Percentiles rank a stretch among this genome's conserved stretches.
Evolutionary conservation across 2,329 filamentous ascomycete species (phyloP).

Genomic region (Didymella pomorum): DNA sequence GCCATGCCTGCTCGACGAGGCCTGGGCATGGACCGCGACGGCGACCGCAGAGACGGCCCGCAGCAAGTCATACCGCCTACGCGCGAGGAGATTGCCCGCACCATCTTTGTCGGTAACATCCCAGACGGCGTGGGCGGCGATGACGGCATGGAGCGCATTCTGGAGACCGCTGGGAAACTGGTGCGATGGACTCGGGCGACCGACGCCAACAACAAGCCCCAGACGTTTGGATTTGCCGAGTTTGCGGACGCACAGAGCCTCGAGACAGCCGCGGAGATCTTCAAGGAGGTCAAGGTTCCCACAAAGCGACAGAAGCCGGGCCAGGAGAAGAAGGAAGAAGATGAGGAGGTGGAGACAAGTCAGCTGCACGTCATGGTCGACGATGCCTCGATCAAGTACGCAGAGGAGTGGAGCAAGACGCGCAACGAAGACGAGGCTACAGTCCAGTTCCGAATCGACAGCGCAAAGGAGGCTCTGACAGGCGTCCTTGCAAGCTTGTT

Average conservation of each 20-base stretch:
- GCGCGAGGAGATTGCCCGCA: conserved; percentile 88
- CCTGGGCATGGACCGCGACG: conserved; percentile 65
- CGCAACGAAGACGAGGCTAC: conserved; percentile 69
- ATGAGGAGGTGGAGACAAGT: conserved; percentile 67
- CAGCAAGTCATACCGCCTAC: conserved; percentile 82
- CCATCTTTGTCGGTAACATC: conserved; percentile 88
- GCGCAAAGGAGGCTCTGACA: conserved; percentile 72
- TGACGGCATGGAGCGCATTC: conserved; percentile 78
- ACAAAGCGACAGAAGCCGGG: conserved; percentile 73
- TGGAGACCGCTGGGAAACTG: conserved; percentile 78
- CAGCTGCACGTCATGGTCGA: conserved; percentile 77
- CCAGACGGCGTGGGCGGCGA: conserved; percentile 80
- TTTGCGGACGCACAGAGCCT: conserved; percentile 92
- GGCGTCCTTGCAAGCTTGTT: conserved; percentile 75
- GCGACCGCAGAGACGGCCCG: conserved; percentile 70
- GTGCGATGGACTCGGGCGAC: conserved; percentile 84
- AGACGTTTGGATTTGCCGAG: conserved; percentile 93
- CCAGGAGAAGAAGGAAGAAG: conserved; percentile 49
- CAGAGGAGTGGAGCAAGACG: conserved; percentile 79
- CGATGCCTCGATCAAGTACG: conserved; percentile 80
- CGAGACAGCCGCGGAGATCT: conserved; percentile 81
- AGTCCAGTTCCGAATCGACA: conserved; percentile 72
- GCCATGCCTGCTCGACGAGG: conserved; percentile 56
- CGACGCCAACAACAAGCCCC: conserved; percentile 80
- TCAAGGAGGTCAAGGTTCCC: conserved; percentile 83